Conservation (phyloP, 164 flowering plant species). For the Hamamelis virginiana region DNA sequence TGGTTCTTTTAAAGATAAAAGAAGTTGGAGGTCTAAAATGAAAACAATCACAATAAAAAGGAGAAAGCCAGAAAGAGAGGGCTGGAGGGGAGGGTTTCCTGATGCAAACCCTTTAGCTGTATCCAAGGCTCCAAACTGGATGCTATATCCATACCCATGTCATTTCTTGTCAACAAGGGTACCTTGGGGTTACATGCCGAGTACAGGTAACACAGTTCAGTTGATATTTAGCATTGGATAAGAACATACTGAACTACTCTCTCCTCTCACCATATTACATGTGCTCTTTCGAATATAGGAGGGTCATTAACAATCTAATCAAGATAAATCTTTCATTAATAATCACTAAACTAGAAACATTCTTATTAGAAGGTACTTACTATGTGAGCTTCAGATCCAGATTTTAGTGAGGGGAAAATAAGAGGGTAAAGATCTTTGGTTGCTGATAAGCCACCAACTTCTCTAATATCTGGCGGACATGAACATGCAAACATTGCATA, state of each 20-base stretch:
- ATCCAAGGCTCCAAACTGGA: too few species aligned
- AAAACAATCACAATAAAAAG: too few species aligned
- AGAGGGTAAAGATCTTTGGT: slow-evolving; percentile 80
- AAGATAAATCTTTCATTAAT: neutral
- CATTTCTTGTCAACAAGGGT: neutral
- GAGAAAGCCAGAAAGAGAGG: too few species aligned
- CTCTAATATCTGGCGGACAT: slow-evolving; percentile 78
- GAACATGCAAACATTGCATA: slow-evolving; percentile 96
- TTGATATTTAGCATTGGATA: neutral
- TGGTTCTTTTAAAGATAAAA: too few species aligned
- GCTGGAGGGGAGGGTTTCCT: too few species aligned
- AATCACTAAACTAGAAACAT: neutral
- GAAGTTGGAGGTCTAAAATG: too few species aligned
- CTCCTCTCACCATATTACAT: neutral
- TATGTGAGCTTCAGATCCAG: slow-evolving; percentile 86
- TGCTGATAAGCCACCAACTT: slow-evolving; percentile 53
- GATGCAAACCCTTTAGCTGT: too few species aligned
- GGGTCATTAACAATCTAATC: neutral
- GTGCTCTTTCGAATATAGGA: neutral
- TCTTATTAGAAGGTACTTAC: slow-evolving; percentile 48
- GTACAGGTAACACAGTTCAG: neutral
- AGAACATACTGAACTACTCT: neutral
- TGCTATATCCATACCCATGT: too few species aligned
- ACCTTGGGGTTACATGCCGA: neutral
- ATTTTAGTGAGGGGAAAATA: slow-evolving; percentile 88